These are phyloP conservation scores for Pluteus cervinus DNA, from an alignment of 768 basidiomycete species.

Conservation along the genomic window DNA sequence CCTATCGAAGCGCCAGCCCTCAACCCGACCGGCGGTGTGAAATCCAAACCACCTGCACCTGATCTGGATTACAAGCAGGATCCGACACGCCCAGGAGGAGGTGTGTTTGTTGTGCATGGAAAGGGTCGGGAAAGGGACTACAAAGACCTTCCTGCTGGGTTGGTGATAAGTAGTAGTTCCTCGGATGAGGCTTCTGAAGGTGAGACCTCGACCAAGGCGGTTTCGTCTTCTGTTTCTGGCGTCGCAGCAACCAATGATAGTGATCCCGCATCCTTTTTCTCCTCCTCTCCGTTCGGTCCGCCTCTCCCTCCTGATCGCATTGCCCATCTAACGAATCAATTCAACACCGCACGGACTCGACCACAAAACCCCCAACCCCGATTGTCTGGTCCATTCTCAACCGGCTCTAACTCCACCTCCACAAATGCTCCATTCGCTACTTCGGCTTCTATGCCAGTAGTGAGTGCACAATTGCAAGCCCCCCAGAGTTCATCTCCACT, in stretches of 20 bases:
- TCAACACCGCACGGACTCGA: too few species aligned
- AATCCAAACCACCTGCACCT: constrained; percentile 44
- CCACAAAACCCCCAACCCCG: too few species aligned
- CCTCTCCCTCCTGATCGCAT: constrained; percentile 19
- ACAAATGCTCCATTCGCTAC: too few species aligned
- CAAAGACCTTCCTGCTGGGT: constrained; percentile 49
- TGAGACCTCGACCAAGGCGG: constrained; percentile 25
- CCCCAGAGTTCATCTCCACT: constrained; percentile 31
- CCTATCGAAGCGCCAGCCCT: constrained; percentile 55
- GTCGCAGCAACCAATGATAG: constrained; percentile 18
- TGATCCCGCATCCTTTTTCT: constrained; percentile 25
- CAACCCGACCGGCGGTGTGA: constrained; percentile 75
- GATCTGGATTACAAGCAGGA: constrained; percentile 74
- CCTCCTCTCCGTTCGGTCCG: constrained; percentile 29
- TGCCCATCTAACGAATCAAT: constrained; percentile 11
- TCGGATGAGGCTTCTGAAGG: constrained; percentile 47
- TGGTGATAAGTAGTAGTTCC: constrained; percentile 42
- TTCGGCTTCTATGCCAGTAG: too few species aligned
- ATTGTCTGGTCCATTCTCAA: too few species aligned
- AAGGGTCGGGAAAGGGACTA: constrained; percentile 35
- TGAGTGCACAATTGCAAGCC: too few species aligned
- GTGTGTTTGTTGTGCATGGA: constrained; percentile 69
- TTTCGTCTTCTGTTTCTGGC: too few species aligned
- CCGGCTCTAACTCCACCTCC: too few species aligned
- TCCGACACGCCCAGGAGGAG: constrained; percentile 76